phyloP scores from a whole-genome alignment of 1,139 yeast genomes.

The Casaregolazyma suthepensis region DNA sequence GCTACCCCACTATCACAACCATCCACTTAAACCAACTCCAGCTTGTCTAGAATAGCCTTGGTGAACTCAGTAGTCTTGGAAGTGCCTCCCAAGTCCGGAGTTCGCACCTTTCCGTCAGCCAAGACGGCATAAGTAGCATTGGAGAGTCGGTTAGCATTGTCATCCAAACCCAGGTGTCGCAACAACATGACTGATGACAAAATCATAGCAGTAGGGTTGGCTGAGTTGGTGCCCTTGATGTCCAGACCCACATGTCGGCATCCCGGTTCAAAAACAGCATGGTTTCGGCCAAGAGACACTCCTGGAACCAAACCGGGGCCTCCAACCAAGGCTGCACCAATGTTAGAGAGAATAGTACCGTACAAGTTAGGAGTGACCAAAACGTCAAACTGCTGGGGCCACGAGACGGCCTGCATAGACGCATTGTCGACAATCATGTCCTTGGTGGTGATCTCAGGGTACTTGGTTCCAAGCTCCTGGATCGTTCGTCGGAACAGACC shows the following conservation, averaged over 20 bases:
- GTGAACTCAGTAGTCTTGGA: constrained; percentile 92
- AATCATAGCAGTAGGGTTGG: constrained; percentile 98
- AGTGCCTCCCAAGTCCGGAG: constrained; percentile 86
- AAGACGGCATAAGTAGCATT: constrained; percentile 85
- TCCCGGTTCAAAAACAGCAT: constrained; percentile 98
- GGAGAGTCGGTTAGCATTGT: constrained; percentile 78
- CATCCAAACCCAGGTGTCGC: constrained; percentile 88
- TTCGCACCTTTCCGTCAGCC: constrained; percentile 75
- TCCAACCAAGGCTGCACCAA: constrained; percentile 97
- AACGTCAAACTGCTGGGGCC: constrained; percentile 97
- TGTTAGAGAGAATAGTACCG: constrained; percentile 95
- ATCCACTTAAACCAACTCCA: constrained; percentile 37
- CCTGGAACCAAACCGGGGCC: constrained; percentile 99
- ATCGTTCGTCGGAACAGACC: constrained; percentile 96
- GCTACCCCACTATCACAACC: not conserved
- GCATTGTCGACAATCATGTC: constrained; percentile 98
- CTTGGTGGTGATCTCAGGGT: constrained; percentile 76
- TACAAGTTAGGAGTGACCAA: constrained; percentile 96
- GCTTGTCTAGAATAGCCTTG: constrained; percentile 67
- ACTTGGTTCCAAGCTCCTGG: constrained; percentile 82
- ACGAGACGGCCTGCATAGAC: constrained; percentile 97
- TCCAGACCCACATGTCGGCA: constrained; percentile 99
- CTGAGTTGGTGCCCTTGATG: constrained; percentile 87
- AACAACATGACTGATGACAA: constrained; percentile 82
- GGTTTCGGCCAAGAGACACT: constrained; percentile 95